Evolutionary conservation across 2,329 filamentous ascomycete genomes (phyloP).

Genomic region (Claviceps sp.): DNA sequence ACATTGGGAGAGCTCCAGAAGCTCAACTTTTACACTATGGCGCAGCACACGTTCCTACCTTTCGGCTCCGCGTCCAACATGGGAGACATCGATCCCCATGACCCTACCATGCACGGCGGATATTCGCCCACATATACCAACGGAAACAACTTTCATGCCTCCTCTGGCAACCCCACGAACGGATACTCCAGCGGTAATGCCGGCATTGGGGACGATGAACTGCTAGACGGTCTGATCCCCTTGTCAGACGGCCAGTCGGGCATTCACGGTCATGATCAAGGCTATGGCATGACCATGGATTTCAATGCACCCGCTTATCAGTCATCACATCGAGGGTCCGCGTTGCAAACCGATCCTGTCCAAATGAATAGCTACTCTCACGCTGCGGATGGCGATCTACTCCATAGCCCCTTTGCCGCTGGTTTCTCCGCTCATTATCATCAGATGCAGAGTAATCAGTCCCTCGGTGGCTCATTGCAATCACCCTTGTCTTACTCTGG

Average conservation of each 20-base stretch:
- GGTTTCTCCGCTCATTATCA: slow-evolving; percentile 73
- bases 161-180: slow-evolving; percentile 44
- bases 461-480: slow-evolving; percentile 37
- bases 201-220: slow-evolving; percentile 75
- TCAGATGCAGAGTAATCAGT: slow-evolving; percentile 46
- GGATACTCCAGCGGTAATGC: slow-evolving; percentile 68
- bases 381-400: slow-evolving; percentile 82
- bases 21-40: slow-evolving; percentile 26
- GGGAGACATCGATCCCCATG: slow-evolving; percentile 68
- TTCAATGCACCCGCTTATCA: slow-evolving; percentile 41
- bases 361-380: slow-evolving; percentile 76
- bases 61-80: slow-evolving; percentile 41
- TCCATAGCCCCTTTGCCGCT: slow-evolving; percentile 78
- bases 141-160: slow-evolving; percentile 40
- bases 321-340: slow-evolving; percentile 39
- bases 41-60: slow-evolving; percentile 43
- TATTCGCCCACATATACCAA: slow-evolving; percentile 46
- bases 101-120: slow-evolving; percentile 55
- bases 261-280: slow-evolving; percentile 40
- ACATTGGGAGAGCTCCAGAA: slow-evolving; percentile 6
- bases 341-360: slow-evolving; percentile 49
- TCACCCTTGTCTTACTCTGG: slow-evolving; percentile 27
- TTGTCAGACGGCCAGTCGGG: slow-evolving; percentile 38
- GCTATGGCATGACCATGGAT: slow-evolving; percentile 46
- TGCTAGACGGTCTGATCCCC: slow-evolving; percentile 59